Percentiles rank a stretch among this genome's conserved stretches.
Evolutionary conservation across 2,329 filamentous ascomycete species (phyloP).

Genomic region (Penicillium nordicum): DNA sequence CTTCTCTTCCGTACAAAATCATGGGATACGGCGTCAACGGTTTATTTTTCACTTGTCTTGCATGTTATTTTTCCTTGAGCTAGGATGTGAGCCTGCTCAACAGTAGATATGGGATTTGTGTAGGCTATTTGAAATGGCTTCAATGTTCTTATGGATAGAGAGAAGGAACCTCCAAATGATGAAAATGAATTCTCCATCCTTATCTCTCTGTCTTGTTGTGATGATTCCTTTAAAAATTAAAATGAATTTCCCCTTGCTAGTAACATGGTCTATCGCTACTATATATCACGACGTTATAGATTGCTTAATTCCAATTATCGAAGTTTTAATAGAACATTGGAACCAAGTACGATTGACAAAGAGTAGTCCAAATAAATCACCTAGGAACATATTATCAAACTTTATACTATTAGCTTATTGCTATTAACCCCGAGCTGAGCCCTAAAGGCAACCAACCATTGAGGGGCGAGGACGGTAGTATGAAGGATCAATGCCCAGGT

Average conservation of each 20-base stretch:
- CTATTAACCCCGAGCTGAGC: too few relatives aligned
- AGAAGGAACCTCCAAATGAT: neutral
- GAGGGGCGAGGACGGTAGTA: too few relatives aligned
- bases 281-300: neutral
- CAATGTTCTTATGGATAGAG: neutral
- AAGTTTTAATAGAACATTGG: neutral
- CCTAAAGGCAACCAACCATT: too few relatives aligned
- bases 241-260: too few relatives aligned
- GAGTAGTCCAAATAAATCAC: too few relatives aligned
- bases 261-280: neutral
- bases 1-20: slow-evolving; percentile 1
- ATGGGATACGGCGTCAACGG: slow-evolving; percentile 8
- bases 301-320: neutral
- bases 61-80: slow-evolving; percentile 6
- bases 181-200: neutral
- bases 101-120: slow-evolving; percentile 9
- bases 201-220: neutral
- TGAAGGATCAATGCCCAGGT: too few relatives aligned
- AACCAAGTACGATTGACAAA: too few relatives aligned
- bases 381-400: too few relatives aligned
- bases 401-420: too few relatives aligned
- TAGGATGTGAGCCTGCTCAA: neutral
- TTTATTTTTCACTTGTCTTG: slow-evolving; percentile 2
- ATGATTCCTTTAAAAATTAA: neutral
- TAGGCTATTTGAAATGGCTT: neutral